Base-by-base conservation (phyloP, 805 yeast genomes). In the Candida krabiensis region DNA sequence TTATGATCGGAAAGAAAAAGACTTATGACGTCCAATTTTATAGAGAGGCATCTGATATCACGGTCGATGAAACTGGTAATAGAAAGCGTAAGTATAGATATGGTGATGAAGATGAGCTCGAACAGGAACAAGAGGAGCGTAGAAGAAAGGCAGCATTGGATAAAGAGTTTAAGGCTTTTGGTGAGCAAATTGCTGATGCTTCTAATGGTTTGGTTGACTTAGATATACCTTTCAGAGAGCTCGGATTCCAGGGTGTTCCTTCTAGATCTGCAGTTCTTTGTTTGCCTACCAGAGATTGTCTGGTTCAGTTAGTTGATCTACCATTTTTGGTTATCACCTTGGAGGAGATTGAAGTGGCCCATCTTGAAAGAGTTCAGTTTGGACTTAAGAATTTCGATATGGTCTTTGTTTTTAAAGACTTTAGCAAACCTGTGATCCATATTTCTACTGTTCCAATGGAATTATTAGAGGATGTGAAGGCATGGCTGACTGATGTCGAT, bases 41-140 rank as follows among this genome's bases (percentile, higher is more conserved):
- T 69, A 75, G 98, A 47, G 99, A 93, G 63, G 98, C 97, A 9
- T 81, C 95, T 21, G 99, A 93, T 59, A 85, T 89, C 73, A 81
- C 95, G 3, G 89, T 89, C 54, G 99, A 93, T 64, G 99, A 93
- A 66, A 93, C 99, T 14, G 96, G 97, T 48, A 90, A 88, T 44
- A 83, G 96, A 46, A 83, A 87, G 67, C 80, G 97, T 63, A 77
- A 76, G 49, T 83, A 83, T 63, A 71, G 83, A 50, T 93, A 93
- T 60, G 99, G 99, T 32, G 99, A 93, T 61, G 99, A 93, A 63
- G 99, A 93, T 63, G 99, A 93, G 67, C 71, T 93, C 48, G 98
- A 93, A 65, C 97, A 91, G 65, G 99, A 93, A 68, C 97, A 91
- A 66, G 98, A 93, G 63, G 99, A 93, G 67, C 82, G 97, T 69